phyloP scores from a whole-genome alignment of 495 filamentous ascomycete species.

The Podospora tetraspora region DNA sequence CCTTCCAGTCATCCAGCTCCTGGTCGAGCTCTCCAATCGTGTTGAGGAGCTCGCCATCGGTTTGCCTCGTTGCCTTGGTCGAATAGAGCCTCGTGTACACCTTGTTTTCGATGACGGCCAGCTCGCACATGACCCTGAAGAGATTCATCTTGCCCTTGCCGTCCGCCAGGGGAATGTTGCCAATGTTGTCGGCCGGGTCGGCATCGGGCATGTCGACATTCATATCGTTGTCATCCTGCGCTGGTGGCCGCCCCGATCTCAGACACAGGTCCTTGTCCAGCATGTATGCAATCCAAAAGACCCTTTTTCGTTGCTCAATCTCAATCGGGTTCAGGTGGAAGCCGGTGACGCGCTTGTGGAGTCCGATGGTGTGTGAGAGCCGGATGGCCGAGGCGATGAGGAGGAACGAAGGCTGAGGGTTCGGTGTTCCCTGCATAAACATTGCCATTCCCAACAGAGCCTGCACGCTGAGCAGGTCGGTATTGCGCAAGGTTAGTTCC shows the following conservation, averaged over 20 bases:
- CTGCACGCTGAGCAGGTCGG: constrained; percentile 94
- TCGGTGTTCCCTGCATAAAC: constrained; percentile 94
- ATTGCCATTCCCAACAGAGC: constrained; percentile 92
- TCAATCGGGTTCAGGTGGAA: constrained; percentile 89
- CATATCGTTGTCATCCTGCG: constrained; percentile 97
- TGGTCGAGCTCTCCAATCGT: constrained; percentile 94
- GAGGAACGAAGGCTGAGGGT: constrained; percentile 92
- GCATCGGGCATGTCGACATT: constrained; percentile 93
- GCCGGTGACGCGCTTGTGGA: constrained; percentile 86
- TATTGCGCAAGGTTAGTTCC: constrained; percentile 92
- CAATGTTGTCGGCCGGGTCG: constrained; percentile 84
- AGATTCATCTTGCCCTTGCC: constrained; percentile 92
- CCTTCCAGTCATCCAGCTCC: constrained; percentile 94
- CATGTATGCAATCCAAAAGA: constrained; percentile 98
- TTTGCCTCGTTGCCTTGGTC: constrained; percentile 84
- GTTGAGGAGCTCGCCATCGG: constrained; percentile 88
- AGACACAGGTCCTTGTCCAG: constrained; percentile 94
- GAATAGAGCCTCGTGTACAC: constrained; percentile 94
- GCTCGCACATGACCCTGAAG: constrained; percentile 85
- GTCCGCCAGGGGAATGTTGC: constrained; percentile 83
- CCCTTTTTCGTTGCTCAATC: constrained; percentile 89
- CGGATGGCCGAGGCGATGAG: constrained; percentile 90
- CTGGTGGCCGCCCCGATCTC: constrained; percentile 83
- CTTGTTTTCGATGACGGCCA: constrained; percentile 84
- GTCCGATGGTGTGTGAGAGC: constrained; percentile 85